A percentile compares a stretch with the other conserved stretches of the same genome.
Conservation (phyloP, 495 filamentous ascomycete genomes). For the Thermochaetoides thermophila region DNA sequence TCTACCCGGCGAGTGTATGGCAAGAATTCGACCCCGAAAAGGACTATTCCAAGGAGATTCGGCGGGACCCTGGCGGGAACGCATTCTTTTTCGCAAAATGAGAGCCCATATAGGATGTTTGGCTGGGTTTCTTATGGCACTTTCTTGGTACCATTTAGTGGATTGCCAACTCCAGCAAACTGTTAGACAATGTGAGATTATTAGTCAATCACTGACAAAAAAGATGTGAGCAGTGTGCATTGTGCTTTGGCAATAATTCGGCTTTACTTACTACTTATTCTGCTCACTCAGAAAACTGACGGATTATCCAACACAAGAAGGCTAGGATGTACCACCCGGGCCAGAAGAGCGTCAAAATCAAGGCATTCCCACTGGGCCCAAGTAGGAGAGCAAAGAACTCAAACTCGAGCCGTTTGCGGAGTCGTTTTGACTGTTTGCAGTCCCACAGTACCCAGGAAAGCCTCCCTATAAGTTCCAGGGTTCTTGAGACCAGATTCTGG, state of each 20-base stretch:
- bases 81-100: constrained; percentile 70
- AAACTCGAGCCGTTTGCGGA: constrained; percentile 28
- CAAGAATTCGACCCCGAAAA: constrained; percentile 83
- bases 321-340: constrained; percentile 31
- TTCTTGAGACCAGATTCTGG: constrained; percentile 1
- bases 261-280: constrained; percentile 8
- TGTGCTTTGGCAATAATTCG: neutral
- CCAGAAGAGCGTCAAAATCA: constrained; percentile 33
- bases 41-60: constrained; percentile 68
- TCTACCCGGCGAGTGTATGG: constrained; percentile 92
- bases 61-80: constrained; percentile 77
- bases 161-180: neutral
- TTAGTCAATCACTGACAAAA: too few relatives aligned
- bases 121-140: neutral
- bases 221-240: constrained; percentile 2
- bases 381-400: constrained; percentile 30
- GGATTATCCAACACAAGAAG: constrained; percentile 9
- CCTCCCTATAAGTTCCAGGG: neutral
- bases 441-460: constrained; percentile 18
- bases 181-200: too few relatives aligned
- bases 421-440: constrained; percentile 10
- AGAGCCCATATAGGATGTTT: too few relatives aligned
- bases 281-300: constrained; percentile 9
- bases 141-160: neutral
- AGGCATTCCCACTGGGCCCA: constrained; percentile 22